Base-by-base conservation (phyloP, 148 eudicot genomes). In the Rhododendron molle region DNA sequence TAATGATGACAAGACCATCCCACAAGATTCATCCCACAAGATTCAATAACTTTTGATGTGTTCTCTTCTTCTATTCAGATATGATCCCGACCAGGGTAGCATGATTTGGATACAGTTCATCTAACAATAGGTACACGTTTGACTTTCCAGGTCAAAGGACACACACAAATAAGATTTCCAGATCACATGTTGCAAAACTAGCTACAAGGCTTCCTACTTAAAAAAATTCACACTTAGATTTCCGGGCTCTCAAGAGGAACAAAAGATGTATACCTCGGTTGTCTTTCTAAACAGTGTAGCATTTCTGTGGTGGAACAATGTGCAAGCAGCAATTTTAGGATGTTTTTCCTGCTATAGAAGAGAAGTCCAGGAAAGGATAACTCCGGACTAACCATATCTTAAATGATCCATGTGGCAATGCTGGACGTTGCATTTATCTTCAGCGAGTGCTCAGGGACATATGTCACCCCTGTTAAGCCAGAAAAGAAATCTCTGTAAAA, bases 371-470 rank as follows among this genome's bases (percentile, higher is more conserved):
- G 23, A 52, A 46, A 77, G n/a, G 34, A 60, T 30, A 54, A 78
- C 73, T 78, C 21, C 16, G 47, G 72, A 77, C 44, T 38, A 58
- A 16, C 65, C 86, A 13, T n/a, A 12, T 30, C 80, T 90, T 91
- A 95, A 28, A 90, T 38, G 78, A 95, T 90, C 81, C 95, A 96
- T 32, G 94, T 90, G 71, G 95, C 92, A 79, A 97, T 89, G 93
- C 99, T 95, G 58, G 98, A 94, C 47, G 96, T 95, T 74, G 98
- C 95, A 85, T 97, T 91, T 85, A 97, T 95, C 96, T 93, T 95
- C 91, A 97, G 90, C 4, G 98, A 91, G 85, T 93, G 91, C 93
- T 94, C 99, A 30, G 98, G 98, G 84, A 97, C 79, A 83, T 95
- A 97, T 50, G 93, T 90, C 82, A 84, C 73, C 88, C 96, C 98